Evolutionary conservation across 1,284 basidiomycete species (phyloP).

Genomic region (Puccinia coronata): DNA sequence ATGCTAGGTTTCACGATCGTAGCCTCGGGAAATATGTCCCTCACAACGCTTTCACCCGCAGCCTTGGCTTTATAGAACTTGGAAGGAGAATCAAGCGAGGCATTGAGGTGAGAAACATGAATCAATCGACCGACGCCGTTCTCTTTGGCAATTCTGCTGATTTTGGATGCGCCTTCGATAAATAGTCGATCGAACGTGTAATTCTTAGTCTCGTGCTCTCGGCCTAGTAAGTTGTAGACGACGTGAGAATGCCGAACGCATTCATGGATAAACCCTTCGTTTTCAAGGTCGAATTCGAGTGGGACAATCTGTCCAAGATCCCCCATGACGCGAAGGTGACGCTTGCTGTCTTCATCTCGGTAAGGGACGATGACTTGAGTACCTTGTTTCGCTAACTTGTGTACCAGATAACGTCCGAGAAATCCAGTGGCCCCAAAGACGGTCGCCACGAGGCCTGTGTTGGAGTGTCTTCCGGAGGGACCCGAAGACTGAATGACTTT

Average conservation of each 20-base stretch:
- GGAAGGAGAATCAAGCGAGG: conserved; percentile 74
- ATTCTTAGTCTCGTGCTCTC: conserved; percentile 91
- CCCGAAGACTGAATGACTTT: conserved; percentile 56
- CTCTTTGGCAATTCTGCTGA: conserved; percentile 75
- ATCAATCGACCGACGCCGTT: conserved; percentile 81
- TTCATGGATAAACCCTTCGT: conserved; percentile 85
- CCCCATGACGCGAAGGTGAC: conserved; percentile 87
- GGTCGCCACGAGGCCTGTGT: conserved; percentile 85
- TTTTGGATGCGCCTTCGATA: conserved; percentile 60
- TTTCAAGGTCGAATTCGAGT: conserved; percentile 93
- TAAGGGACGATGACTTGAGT: conserved; percentile 95
- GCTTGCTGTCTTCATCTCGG: conserved; percentile 79
- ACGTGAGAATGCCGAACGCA: conserved; percentile 93
- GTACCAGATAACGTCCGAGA: conserved; percentile 88
- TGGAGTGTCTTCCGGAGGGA: conserved; percentile 72
- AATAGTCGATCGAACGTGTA: conserved; percentile 79
- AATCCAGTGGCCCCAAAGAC: conserved; percentile 98
- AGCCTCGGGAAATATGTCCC: conserved; percentile 78
- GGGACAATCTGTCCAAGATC: conserved; percentile 96
- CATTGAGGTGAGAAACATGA: conserved; percentile 95
- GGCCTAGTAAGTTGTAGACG: conserved; percentile 89
- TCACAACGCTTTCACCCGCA: conserved; percentile 84
- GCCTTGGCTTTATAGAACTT: conserved; percentile 86
- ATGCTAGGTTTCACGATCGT: conserved; percentile 84
- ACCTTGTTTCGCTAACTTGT: conserved; percentile 85